Conservation (phyloP, 345 rosid species). For the Isatis tinctoria region DNA sequence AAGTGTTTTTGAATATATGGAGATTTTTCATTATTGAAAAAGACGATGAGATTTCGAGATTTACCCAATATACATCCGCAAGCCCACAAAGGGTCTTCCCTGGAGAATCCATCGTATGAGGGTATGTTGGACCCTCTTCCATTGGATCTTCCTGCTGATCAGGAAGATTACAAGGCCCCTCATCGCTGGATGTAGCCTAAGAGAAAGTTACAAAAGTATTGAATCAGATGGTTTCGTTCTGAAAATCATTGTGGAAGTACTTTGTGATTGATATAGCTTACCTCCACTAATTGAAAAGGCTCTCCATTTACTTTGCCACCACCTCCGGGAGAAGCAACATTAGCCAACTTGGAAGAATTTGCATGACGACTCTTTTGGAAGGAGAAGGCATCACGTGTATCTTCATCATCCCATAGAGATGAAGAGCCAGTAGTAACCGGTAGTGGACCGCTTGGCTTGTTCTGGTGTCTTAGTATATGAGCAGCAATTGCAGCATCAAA, state of each 20-base stretch:
- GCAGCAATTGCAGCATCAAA: slow-evolving; percentile 99
- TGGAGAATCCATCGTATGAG: slow-evolving; percentile 36
- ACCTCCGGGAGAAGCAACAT: slow-evolving; percentile 31
- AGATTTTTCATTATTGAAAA: background rate
- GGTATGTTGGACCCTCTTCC: slow-evolving; percentile 42
- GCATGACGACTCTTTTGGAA: slow-evolving; percentile 48
- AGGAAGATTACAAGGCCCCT: slow-evolving; percentile 31
- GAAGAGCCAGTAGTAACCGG: slow-evolving; percentile 42
- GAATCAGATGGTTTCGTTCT: slow-evolving; percentile 1
- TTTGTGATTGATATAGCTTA: slow-evolving; percentile 17
- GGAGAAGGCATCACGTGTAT: slow-evolving; percentile 94
- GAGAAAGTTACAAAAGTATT: background rate
- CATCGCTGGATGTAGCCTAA: slow-evolving; percentile 43
- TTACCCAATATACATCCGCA: slow-evolving; percentile 85
- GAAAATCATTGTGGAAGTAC: background rate
- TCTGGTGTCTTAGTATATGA: slow-evolving; percentile 76
- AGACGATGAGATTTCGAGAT: background rate
- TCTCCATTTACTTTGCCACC: slow-evolving; percentile 30
- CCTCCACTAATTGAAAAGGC: slow-evolving; percentile 42
- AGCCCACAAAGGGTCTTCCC: slow-evolving; percentile 50
- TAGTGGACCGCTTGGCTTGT: slow-evolving; percentile 44
- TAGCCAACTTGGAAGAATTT: slow-evolving; percentile 36
- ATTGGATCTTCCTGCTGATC: slow-evolving; percentile 36
- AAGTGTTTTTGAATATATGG: background rate
- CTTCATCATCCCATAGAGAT: slow-evolving; percentile 96